Evolutionary conservation across 176 grass and related monocot genomes (phyloP).

Genomic region (Lolium perenne): DNA sequence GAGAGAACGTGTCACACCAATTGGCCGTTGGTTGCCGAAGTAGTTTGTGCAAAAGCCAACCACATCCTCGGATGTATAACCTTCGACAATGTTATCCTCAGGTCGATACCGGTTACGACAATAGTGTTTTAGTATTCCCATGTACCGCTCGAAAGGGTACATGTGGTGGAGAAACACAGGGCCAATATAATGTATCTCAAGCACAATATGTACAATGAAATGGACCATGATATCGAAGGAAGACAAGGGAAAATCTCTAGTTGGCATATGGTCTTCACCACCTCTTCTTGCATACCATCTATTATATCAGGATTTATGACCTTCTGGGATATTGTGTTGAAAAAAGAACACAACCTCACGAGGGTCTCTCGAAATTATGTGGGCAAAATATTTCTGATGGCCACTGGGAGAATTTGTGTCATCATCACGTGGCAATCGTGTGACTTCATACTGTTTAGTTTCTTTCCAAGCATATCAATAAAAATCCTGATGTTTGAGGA

Average conservation of each 20-base stretch:
- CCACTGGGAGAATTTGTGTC: not conserved
- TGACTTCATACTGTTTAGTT: not conserved
- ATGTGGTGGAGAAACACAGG: not conserved
- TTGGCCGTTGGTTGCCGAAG: not conserved
- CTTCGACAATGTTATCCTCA: not conserved
- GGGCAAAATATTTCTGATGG: not conserved
- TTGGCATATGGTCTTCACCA: not conserved
- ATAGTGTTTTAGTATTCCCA: not conserved
- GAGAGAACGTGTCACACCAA: not conserved
- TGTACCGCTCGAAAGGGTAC: not conserved
- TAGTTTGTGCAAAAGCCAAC: not conserved
- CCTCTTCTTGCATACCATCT: not conserved
- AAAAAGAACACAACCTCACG: not conserved
- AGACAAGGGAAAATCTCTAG: not conserved
- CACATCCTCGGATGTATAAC: not conserved
- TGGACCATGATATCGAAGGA: not conserved
- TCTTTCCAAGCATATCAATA: not conserved
- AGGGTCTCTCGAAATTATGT: not conserved
- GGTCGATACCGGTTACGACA: not conserved
- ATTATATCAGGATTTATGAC: not conserved
- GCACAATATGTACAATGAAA: not conserved
- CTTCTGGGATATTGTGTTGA: not conserved
- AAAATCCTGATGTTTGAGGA: not conserved
- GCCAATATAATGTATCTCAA: not conserved
- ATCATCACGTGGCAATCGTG: not conserved